phyloP scores from a whole-genome alignment of 2,329 filamentous ascomycete species.

The Cordyceps militaris region DNA sequence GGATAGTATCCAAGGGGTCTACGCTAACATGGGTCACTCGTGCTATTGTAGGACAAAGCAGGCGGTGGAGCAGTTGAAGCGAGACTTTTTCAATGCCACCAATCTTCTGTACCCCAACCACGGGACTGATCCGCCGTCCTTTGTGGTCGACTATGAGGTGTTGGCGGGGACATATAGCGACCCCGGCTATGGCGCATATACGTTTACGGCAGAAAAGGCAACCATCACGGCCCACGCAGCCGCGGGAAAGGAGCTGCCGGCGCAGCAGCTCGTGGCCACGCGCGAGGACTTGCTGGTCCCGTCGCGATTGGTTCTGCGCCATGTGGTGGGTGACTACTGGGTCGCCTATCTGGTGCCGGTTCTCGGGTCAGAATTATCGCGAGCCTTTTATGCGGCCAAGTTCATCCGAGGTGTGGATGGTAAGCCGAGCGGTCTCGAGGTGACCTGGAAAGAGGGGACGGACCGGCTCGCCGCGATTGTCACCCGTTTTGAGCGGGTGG shows the following conservation, averaged over 20 bases:
- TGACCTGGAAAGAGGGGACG: not conserved
- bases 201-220: not conserved
- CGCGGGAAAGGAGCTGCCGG: not conserved
- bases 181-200: constrained; percentile 29
- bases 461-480: not conserved
- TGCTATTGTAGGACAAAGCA: not conserved
- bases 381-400: not conserved
- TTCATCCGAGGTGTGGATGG: not conserved
- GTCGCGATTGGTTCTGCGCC: not conserved
- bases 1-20: not conserved
- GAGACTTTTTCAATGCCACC: not conserved
- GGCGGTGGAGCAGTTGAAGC: not conserved
- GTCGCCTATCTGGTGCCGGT: not conserved
- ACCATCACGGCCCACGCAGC: not conserved
- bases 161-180: constrained; percentile 33
- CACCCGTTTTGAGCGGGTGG: not conserved
- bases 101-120: not conserved
- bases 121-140: constrained; percentile 17
- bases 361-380: not conserved
- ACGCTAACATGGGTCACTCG: not conserved
- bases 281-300: not conserved
- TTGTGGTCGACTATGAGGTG: constrained; percentile 26
- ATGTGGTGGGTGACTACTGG: not conserved
- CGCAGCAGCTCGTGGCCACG: not conserved
- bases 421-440: not conserved